Percentiles rank a stretch among this genome's conserved stretches.
Evolutionary conservation across 805 yeast species (phyloP).

Genomic region (Candida railenensis): DNA sequence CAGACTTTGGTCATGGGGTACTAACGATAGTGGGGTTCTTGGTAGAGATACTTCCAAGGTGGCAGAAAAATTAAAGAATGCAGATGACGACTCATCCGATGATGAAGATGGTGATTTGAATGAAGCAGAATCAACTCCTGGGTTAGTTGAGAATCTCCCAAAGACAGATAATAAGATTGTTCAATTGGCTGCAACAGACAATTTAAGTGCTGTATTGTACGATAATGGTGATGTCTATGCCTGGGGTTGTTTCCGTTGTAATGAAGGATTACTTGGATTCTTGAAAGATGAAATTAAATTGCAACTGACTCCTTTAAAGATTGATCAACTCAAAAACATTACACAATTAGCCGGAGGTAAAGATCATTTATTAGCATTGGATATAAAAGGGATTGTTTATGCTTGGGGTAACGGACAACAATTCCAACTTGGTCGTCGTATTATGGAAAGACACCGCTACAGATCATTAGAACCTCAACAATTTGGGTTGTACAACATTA

Average conservation of each 20-base stretch:
- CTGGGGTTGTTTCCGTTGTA: constrained; percentile 96
- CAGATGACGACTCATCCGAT: constrained; percentile 58
- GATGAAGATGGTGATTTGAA: constrained; percentile 84
- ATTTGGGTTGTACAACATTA: constrained; percentile 77
- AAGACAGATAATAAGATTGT: constrained; percentile 49
- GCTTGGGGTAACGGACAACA: constrained; percentile 99
- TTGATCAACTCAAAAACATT: constrained; percentile 61
- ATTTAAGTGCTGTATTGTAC: constrained; percentile 75
- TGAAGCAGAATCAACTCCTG: constrained; percentile 87
- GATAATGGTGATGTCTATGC: constrained; percentile 88
- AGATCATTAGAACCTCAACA: constrained; percentile 77
- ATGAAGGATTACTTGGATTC: constrained; percentile 89
- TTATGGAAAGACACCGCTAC: constrained; percentile 73
- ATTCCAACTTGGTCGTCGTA: constrained; percentile 84
- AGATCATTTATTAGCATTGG: constrained; percentile 86
- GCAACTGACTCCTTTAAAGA: constrained; percentile 67
- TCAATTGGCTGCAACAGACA: constrained; percentile 89
- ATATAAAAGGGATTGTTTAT: constrained; percentile 78
- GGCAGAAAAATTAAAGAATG: constrained; percentile 64
- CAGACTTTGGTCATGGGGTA: constrained; percentile 97
- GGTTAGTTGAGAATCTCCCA: constrained; percentile 66
- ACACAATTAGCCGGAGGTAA: constrained; percentile 89
- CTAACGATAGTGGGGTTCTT: constrained; percentile 86
- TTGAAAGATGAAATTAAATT: constrained; percentile 53
- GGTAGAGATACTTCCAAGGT: constrained; percentile 78